Conservation (phyloP, 129 eudicot genomes). For the Pulicaria dysenterica region DNA sequence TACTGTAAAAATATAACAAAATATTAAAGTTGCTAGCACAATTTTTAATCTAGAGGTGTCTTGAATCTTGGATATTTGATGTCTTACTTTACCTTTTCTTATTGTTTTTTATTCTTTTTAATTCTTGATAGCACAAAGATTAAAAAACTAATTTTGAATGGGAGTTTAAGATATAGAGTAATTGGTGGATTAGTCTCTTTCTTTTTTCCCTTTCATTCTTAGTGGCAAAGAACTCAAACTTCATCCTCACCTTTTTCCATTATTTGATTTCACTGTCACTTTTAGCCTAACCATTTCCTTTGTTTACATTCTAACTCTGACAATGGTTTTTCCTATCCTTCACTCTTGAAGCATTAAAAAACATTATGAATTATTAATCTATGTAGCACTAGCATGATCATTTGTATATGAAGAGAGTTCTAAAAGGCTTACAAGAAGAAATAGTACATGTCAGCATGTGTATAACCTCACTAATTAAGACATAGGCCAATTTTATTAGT, state of each 20-base stretch:
- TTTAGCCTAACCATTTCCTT: constrained; percentile 44
- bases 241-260: constrained; percentile 36
- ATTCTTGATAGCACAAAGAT: constrained; percentile 13
- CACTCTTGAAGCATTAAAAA: constrained; percentile 3
- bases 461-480: no score
- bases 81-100: background rate
- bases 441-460: no score
- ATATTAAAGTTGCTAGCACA: no score
- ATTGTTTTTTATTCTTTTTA: background rate
- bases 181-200: constrained; percentile 37
- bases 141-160: constrained; percentile 1
- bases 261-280: constrained; percentile 41
- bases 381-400: constrained; percentile 10
- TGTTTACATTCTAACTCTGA: constrained; percentile 7
- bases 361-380: background rate
- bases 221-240: constrained; percentile 37
- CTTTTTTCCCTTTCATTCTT: constrained; percentile 16
- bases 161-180: constrained; percentile 18
- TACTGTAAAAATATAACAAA: no score
- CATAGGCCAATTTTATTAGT: no score
- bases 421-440: background rate
- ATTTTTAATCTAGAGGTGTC: no score
- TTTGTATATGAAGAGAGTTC: background rate
- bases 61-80: background rate
- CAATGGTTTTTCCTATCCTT: background rate